Base-by-base conservation (phyloP, 169 alveolate species). In the Eimeria maxima region DNA sequence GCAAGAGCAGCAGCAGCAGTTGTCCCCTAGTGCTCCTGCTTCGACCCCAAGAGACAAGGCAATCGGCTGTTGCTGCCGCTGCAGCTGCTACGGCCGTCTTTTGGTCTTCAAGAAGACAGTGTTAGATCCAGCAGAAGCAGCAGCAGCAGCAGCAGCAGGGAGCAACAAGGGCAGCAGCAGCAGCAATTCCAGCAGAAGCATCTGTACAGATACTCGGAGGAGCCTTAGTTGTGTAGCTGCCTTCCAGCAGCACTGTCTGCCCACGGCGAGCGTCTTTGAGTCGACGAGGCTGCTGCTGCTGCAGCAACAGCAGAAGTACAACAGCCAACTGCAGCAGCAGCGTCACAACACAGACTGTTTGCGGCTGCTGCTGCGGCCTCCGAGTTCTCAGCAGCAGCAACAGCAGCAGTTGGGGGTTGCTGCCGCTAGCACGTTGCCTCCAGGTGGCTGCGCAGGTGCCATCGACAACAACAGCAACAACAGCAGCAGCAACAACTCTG, bases 71-170 rank as follows among this genome's bases (percentile, higher is more conserved):
- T 33, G 87, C 87, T 76, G 87, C 87, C 44, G 87, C n/a, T 76
- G 87, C 87, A 42, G 50, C 67, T 81, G 90, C 90, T 81, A 50
- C 69, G 90, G 90, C 20, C 67, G 90, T 8, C 90, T 81, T 45
- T 33, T 81, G 73, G 44, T 45, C 11, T 38, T 81, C 44, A 81
- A 13, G 50, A 81, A 81, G 71, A 63, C 67, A 24, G 90, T 81
- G 50, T 57, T 81, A n/a, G 29, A 38, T 50, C 71, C 90, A 45
- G 67, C 90, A 53, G 90, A 44, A 45, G 90, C 42, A 53, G 90
- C 71, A 45, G 90, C 42, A 81, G 73, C 90, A 81, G 73, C 71
- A 45, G 50, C 2, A 18, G 71, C 24, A 8, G 55, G 90, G n/a
- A 22, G 55, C 90, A 13, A 14, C 60, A 53, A 53, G 20, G 16